Evolutionary conservation across 2,329 filamentous ascomycete species (phyloP).

Genomic region (Ophiosphaerella korrae): DNA sequence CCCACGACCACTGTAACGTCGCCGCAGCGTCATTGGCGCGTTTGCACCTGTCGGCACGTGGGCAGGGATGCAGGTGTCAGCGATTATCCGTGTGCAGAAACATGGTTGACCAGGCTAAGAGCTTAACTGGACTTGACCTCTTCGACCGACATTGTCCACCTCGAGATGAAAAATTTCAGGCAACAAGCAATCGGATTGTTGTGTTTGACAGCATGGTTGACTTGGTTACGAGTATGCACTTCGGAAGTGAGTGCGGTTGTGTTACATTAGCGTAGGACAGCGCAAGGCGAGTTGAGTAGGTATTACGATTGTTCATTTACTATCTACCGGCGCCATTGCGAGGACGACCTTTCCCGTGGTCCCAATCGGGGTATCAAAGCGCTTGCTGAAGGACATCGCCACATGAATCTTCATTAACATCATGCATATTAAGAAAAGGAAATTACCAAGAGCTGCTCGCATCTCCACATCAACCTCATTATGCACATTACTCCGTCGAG

Average conservation of each 20-base stretch:
- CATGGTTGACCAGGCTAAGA: no score
- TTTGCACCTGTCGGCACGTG: no score
- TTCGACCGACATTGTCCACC: no score
- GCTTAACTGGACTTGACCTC: no score
- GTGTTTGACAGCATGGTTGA: no score
- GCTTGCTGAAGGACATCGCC: conserved; percentile 26
- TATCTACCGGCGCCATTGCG: conserved; percentile 28
- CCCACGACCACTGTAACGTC: no score
- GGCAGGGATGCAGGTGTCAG: no score
- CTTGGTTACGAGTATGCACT: no score
- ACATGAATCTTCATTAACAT: conserved; percentile 31
- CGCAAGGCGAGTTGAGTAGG: not conserved
- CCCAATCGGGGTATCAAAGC: conserved; percentile 41
- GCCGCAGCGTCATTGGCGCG: no score
- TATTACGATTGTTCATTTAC: conserved; percentile 17
- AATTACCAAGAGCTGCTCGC: conserved; percentile 26
- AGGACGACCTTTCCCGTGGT: conserved; percentile 16
- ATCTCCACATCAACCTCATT: conserved; percentile 26
- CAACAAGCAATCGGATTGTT: no score
- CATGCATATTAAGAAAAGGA: conserved; percentile 23
- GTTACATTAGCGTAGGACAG: not conserved
- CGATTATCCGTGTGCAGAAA: no score
- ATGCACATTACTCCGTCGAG: conserved; percentile 40
- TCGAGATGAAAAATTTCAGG: no score
- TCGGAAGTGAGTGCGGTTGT: not conserved